Percentiles rank a stretch among this genome's conserved stretches.
phyloP scores from a whole-genome alignment of 208 protist species.

The Acanthamoeba triangularis region DNA sequence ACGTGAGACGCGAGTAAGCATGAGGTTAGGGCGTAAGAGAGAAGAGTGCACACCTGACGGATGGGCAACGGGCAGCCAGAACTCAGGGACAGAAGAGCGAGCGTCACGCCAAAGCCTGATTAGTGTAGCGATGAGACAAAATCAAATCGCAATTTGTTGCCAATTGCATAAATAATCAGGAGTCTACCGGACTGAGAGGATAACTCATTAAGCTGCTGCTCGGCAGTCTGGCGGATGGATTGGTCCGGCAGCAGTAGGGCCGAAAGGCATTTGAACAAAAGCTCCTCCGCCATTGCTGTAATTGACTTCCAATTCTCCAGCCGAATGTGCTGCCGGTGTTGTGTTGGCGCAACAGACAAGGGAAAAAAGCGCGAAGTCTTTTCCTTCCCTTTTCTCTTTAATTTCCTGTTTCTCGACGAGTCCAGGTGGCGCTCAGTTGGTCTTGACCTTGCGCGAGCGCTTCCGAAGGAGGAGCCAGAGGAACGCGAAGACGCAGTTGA shows the following conservation, averaged over 20 bases:
- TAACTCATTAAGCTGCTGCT: neutral
- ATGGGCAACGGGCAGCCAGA: slow-evolving; percentile 13
- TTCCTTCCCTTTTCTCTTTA: no score
- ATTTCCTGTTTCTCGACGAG: no score
- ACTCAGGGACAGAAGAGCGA: neutral
- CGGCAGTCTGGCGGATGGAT: neutral
- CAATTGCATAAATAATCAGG: neutral
- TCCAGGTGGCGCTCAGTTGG: no score
- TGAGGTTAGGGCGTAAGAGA: neutral
- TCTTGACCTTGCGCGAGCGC: slow-evolving; percentile 21
- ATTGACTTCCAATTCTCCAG: no score
- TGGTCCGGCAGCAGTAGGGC: slow-evolving; percentile 14
- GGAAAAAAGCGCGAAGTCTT: no score
- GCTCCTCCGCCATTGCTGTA: neutral
- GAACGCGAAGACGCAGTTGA: neutral
- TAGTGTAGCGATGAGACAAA: neutral
- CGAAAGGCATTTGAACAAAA: slow-evolving; percentile 30
- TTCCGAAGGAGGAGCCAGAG: slow-evolving; percentile 31
- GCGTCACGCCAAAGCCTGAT: slow-evolving; percentile 40
- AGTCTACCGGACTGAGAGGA: neutral
- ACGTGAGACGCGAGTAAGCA: neutral
- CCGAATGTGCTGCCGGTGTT: no score
- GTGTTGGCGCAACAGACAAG: no score
- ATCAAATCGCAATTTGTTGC: neutral
- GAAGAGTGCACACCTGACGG: neutral